phyloP scores from a whole-genome alignment of 2,329 filamentous ascomycete species.

The Aureobasidium mangrovei region DNA sequence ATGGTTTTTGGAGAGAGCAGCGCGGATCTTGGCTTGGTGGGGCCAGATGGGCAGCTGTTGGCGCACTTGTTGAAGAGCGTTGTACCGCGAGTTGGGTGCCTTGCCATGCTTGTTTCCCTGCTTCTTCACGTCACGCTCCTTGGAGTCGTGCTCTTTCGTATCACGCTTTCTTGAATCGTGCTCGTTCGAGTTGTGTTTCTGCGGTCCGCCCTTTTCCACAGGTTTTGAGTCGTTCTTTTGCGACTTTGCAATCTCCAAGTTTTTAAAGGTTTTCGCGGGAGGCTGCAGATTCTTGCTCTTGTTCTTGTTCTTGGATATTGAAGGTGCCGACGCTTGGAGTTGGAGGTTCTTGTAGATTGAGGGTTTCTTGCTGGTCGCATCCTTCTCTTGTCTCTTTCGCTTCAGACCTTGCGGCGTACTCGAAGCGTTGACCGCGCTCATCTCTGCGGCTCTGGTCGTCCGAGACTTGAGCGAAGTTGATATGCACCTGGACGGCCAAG shows the following conservation, averaged over 20 bases:
- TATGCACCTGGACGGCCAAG: conserved; percentile 3
- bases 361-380: not conserved
- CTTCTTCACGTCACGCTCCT: not conserved
- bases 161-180: not conserved
- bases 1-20: conserved; percentile 51
- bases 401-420: conserved; percentile 11
- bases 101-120: not conserved
- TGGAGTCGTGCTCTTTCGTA: not conserved
- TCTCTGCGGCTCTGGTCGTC: not conserved
- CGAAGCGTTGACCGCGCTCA: not conserved
- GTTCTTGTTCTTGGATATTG: not conserved
- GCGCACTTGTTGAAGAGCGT: conserved; percentile 9
- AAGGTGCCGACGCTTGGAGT: not conserved
- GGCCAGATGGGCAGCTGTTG: conserved; percentile 71
- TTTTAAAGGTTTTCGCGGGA: not conserved
- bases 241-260: conserved; percentile 5
- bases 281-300: not conserved
- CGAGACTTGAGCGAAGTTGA: not conserved
- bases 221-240: not conserved
- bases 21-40: conserved; percentile 60
- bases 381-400: conserved; percentile 11
- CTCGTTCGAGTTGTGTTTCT: not conserved
- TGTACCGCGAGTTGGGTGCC: not conserved
- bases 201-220: not conserved
- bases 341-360: conserved; percentile 10